These are phyloP conservation scores for Lactarius vividus DNA, from an alignment of 768 basidiomycete species.

Conservation along the genomic window DNA sequence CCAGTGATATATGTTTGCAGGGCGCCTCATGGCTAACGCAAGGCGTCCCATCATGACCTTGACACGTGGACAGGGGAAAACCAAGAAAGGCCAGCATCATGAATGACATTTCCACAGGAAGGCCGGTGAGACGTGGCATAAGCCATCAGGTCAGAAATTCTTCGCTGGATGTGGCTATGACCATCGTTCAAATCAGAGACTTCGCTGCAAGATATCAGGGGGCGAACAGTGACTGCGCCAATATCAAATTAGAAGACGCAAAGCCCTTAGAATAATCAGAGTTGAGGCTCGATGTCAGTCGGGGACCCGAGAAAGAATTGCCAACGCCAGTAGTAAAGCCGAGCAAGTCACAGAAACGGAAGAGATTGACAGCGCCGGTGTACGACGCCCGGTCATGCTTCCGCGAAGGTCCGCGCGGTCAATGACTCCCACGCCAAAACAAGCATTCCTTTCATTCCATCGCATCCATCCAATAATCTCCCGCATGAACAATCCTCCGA, in stretches of 20 bases:
- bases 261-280: neutral
- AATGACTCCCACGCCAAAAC: constrained; percentile 3
- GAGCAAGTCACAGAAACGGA: neutral
- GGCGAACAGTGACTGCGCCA: neutral
- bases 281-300: neutral
- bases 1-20: constrained; percentile 17
- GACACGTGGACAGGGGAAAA: constrained; percentile 21
- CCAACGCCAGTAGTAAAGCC: neutral
- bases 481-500: constrained; percentile 7
- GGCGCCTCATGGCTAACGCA: constrained; percentile 24
- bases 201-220: constrained; percentile 1
- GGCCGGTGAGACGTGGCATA: neutral
- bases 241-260: neutral
- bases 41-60: constrained; percentile 25
- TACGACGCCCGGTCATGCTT: too few species aligned
- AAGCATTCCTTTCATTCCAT: neutral
- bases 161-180: neutral
- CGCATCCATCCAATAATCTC: neutral
- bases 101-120: neutral
- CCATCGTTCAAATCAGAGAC: neutral
- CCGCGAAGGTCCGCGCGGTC: neutral
- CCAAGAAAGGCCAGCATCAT: neutral
- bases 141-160: neutral
- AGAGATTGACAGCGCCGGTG: neutral
- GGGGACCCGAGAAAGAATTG: neutral